Base-by-base conservation (phyloP, 2,329 filamentous ascomycete genomes). In the Coniochaeta sp. region DNA sequence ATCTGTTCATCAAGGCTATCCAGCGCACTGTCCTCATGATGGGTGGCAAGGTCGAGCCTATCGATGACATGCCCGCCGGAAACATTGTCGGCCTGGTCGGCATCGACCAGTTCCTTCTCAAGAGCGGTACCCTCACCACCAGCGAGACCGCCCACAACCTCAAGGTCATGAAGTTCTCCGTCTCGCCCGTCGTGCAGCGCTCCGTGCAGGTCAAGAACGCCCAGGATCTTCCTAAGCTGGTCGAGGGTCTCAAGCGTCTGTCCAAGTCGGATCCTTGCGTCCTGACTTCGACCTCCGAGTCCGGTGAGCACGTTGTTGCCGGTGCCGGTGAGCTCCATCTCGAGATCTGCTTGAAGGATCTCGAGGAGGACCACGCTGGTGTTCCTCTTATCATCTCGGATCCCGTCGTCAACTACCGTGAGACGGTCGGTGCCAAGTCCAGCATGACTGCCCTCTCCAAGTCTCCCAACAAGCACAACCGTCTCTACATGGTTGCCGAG, bases 161-260 rank as follows among this genome's bases (percentile, higher is more conserved):
- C 74, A 98, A 98, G 89, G 95, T 99, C 82, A 99, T 99, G 95
- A 98, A 97, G 86, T 99, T 99, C 90, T 99, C 95, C 75, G 95
- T 99, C 77, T 98, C 95, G 63, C 95, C 95, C 72, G 95, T 99
- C 81, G 95, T 99, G 69, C 93, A 90, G 82, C 93, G 93, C 71
- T 96, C 95, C 79, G 95, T 99, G 74, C 91, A 97, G 82, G 93
- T 97, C 85, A 98, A 98, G 91, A 99, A 99, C 83, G 95, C 95
- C 74, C 92, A 96, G 83, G 95, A 99, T 86, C 88, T 99, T 67
- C 95, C 95, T 80, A 99, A 99, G 89, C 89, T 99, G 63, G 95
- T 99, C 72, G 95, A 99, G 85, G 95, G 95, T 91, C 93, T 99
- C 69, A 99, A 99, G 91, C 93, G 95, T 89, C 89, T 99, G 70